A percentile compares a stretch with the other conserved stretches of the same genome.
Evolutionary conservation across 441 rosid species (phyloP).

Genomic region (Adansonia madagascariensis): DNA sequence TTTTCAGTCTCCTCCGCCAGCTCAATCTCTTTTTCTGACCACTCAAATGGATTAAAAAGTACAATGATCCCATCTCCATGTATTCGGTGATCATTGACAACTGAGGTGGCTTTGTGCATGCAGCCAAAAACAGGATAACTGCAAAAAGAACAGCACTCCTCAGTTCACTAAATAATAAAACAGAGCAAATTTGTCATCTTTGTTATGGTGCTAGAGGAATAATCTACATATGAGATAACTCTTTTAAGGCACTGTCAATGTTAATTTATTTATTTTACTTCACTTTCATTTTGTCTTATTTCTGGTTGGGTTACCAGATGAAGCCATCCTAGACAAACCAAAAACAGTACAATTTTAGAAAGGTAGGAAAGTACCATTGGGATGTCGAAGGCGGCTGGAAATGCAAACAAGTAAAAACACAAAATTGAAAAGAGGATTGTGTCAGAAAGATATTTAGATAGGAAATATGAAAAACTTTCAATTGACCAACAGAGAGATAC

Average conservation of each 20-base stretch:
- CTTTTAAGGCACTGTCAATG: not conserved
- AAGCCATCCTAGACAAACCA: slow-evolving; percentile 15
- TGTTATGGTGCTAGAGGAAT: not conserved
- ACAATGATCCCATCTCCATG: slow-evolving; percentile 97
- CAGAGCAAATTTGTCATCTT: slow-evolving; percentile 1
- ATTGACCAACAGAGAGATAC: slow-evolving; percentile 44
- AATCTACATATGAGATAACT: not conserved
- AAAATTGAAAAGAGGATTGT: slow-evolving; percentile 31
- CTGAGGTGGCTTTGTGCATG: slow-evolving; percentile 89
- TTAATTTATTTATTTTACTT: not conserved
- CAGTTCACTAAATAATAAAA: slow-evolving; percentile 19
- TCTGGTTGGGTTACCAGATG: not conserved
- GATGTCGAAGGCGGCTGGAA: slow-evolving; percentile 95
- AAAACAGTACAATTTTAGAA: slow-evolving; percentile 14
- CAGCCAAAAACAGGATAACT: slow-evolving; percentile 97
- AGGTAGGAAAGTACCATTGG: slow-evolving; percentile 70
- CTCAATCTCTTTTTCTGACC: slow-evolving; percentile 90
- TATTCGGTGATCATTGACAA: slow-evolving; percentile 95
- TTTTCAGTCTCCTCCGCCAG: slow-evolving; percentile 87
- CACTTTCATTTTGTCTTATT: not conserved
- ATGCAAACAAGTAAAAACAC: slow-evolving; percentile 35
- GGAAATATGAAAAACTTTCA: slow-evolving; percentile 23
- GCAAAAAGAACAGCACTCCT: slow-evolving; percentile 38
- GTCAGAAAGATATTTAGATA: slow-evolving; percentile 44
- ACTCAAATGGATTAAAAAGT: slow-evolving; percentile 80